These are phyloP conservation scores for Aegilops bicornis DNA, from an alignment of 176 grass and related monocot species.

Conservation along the genomic window DNA sequence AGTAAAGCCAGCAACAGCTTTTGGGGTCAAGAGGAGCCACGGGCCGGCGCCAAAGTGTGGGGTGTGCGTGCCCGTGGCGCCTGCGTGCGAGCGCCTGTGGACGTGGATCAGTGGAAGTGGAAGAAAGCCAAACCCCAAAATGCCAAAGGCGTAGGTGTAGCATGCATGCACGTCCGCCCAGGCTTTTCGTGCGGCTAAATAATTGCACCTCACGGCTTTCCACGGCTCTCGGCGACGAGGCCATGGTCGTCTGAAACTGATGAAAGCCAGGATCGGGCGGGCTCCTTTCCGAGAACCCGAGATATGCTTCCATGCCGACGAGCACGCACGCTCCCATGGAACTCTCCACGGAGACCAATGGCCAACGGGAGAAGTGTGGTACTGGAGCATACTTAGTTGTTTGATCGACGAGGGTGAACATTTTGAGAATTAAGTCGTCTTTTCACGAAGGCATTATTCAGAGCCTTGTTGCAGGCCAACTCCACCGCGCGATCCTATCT, in stretches of 20 bases:
- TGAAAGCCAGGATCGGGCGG: too few relatives aligned
- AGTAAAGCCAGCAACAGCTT: neutral
- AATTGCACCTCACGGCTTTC: constrained; percentile 32
- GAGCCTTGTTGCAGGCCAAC: too few relatives aligned
- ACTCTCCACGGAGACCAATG: too few relatives aligned
- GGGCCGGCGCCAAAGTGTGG: neutral
- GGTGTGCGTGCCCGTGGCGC: neutral
- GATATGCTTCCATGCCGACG: too few relatives aligned
- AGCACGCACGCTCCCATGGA: too few relatives aligned
- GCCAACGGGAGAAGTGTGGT: too few relatives aligned
- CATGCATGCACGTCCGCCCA: constrained; percentile 14
- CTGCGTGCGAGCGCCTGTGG: neutral
- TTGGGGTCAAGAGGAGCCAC: neutral
- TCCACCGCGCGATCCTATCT: too few relatives aligned
- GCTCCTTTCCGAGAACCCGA: too few relatives aligned
- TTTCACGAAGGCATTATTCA: too few relatives aligned
- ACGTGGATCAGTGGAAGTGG: too few relatives aligned
- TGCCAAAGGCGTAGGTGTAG: constrained; percentile 24
- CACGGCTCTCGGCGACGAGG: neutral
- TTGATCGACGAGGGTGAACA: neutral
- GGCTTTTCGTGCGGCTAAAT: constrained; percentile 20
- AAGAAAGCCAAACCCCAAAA: neutral
- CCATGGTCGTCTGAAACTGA: too few relatives aligned
- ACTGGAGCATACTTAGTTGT: neutral
- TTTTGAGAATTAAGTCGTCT: neutral